Percentiles rank a stretch among this genome's conserved stretches.
Evolutionary conservation across 1,139 yeast genomes (phyloP).

Genomic region (Yamadazyma atmosphaerica): DNA sequence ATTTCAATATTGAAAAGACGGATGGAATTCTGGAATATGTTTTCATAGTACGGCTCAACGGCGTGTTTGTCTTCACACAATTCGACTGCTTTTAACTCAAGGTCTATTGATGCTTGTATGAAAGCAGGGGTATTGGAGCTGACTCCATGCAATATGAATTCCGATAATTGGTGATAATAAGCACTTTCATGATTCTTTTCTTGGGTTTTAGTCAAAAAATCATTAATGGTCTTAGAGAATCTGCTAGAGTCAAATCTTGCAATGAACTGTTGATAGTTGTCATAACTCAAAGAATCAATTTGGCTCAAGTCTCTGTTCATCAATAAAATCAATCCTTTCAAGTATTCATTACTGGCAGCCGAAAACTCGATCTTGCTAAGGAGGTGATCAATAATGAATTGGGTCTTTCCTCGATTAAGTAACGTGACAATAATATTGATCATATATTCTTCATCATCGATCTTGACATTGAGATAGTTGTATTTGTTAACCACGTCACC

Average conservation of each 20-base stretch:
- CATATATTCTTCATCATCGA: slow-evolving; percentile 23
- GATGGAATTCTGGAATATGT: slow-evolving; percentile 34
- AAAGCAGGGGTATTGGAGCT: slow-evolving; percentile 13
- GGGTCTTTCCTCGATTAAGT: slow-evolving; percentile 29
- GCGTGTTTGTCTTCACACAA: slow-evolving; percentile 18
- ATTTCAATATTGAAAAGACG: slow-evolving; percentile 24
- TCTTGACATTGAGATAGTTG: slow-evolving; percentile 12
- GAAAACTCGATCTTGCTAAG: slow-evolving; percentile 22
- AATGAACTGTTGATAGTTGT: slow-evolving; percentile 10
- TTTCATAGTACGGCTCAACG: slow-evolving; percentile 24
- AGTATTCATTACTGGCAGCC: slow-evolving; percentile 18
- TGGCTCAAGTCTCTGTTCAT: slow-evolving; percentile 24
- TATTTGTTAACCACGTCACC: slow-evolving; percentile 18
- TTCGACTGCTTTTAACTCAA: slow-evolving; percentile 35
- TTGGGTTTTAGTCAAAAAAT: slow-evolving; percentile 6
- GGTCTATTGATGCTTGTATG: slow-evolving; percentile 27
- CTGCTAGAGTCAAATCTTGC: slow-evolving; percentile 2
- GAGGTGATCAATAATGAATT: slow-evolving; percentile 23
- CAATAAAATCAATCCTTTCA: slow-evolving; percentile 37
- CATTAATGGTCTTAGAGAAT: slow-evolving; percentile 7
- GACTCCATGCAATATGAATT: slow-evolving; percentile 26
- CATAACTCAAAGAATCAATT: slow-evolving; percentile 10
- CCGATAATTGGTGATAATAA: slow-evolving; percentile 38
- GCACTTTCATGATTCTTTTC: slow-evolving; percentile 19
- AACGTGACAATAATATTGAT: slow-evolving; percentile 34